Conservation (phyloP, 2,329 filamentous ascomycete species). For the Diaporthe sp. region DNA sequence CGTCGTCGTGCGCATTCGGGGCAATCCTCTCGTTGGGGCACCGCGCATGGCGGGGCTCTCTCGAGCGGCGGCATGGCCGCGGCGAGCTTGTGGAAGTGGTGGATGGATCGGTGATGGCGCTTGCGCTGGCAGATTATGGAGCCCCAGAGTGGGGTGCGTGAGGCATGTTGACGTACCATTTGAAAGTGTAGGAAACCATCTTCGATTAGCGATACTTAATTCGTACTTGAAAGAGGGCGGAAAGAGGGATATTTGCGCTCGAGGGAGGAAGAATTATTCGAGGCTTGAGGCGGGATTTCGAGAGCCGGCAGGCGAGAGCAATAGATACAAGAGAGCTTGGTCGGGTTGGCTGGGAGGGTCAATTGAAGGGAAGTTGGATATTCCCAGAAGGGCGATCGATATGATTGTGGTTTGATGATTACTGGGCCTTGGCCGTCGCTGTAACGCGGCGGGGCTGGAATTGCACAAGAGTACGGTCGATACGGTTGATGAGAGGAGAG, state of each 20-base stretch:
- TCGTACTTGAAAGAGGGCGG: neutral
- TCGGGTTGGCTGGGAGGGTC: slow-evolving; percentile 12
- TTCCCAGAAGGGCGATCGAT: slow-evolving; percentile 27
- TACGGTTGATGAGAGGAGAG: slow-evolving; percentile 3
- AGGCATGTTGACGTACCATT: slow-evolving; percentile 41
- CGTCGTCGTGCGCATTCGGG: slow-evolving; percentile 7
- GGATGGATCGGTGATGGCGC: slow-evolving; percentile 30
- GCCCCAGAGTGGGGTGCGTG: slow-evolving; percentile 29
- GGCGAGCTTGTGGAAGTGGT: slow-evolving; percentile 19
- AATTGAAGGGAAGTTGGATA: slow-evolving; percentile 20
- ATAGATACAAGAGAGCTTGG: neutral
- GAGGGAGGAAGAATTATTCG: slow-evolving; percentile 2
- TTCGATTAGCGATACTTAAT: slow-evolving; percentile 26
- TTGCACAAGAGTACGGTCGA: slow-evolving; percentile 6
- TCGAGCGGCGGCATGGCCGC: slow-evolving; percentile 24
- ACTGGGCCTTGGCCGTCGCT: slow-evolving; percentile 23
- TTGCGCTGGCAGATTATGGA: slow-evolving; percentile 35
- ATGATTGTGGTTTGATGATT: slow-evolving; percentile 31
- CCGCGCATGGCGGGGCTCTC: slow-evolving; percentile 10
- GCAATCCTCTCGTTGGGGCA: slow-evolving; percentile 21
- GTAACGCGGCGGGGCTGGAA: slow-evolving; percentile 19
- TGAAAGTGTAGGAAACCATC: slow-evolving; percentile 41
- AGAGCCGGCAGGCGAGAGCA: neutral
- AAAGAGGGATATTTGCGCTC: neutral
- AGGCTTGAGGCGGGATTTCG: neutral